These are phyloP conservation scores for Isochrysis galbana DNA, from an alignment of 78 protist genomes.

Conservation along the genomic window DNA sequence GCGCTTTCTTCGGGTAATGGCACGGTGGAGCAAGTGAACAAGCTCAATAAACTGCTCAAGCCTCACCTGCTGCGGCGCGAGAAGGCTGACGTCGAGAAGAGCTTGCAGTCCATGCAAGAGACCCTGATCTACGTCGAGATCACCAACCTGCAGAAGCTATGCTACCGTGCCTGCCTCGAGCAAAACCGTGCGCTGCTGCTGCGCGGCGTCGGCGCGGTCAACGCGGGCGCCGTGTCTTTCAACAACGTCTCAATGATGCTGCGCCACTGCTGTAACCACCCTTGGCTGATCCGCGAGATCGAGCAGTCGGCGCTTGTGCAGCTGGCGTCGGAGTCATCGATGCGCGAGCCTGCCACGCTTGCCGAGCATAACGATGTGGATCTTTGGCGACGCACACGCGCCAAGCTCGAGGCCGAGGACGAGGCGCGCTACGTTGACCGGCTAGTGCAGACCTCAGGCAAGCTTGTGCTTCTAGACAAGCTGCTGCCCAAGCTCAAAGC, in stretches of 20 bases:
- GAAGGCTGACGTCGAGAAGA: constrained; percentile 84
- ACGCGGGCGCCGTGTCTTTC: constrained; percentile 46
- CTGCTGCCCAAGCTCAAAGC: constrained; percentile 71
- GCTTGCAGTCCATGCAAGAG: constrained; percentile 56
- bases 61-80: constrained; percentile 84
- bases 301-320: constrained; percentile 33
- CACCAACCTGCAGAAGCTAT: constrained; percentile 84
- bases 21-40: constrained; percentile 43
- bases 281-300: constrained; percentile 75
- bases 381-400: background rate
- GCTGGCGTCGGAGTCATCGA: constrained; percentile 67
- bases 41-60: constrained; percentile 69
- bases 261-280: constrained; percentile 91
- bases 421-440: constrained; percentile 19
- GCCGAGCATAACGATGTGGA: background rate
- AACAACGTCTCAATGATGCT: constrained; percentile 85
- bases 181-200: constrained; percentile 36
- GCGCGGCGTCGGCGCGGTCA: constrained; percentile 34
- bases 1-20: background rate
- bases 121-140: constrained; percentile 85
- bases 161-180: constrained; percentile 90
- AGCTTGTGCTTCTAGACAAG: constrained; percentile 85
- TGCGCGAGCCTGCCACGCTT: constrained; percentile 2
- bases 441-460: constrained; percentile 71
- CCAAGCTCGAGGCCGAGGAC: background rate